A percentile compares a stretch with the other conserved stretches of the same genome.
Conservation (phyloP, 2,329 filamentous ascomycete genomes). For the Fusarium tjaetaba region DNA sequence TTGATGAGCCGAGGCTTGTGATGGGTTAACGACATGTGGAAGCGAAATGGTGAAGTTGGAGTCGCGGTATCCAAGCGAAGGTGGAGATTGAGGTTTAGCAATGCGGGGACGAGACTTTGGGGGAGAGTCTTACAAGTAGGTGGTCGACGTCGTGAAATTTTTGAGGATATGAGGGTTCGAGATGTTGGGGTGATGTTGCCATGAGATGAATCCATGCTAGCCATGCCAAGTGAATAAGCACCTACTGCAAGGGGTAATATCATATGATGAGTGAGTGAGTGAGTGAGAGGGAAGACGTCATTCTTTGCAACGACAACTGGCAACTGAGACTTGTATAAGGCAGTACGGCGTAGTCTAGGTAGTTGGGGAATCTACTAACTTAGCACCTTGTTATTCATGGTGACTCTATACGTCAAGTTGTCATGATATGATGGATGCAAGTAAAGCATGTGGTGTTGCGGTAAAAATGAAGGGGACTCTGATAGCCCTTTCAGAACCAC, state of each 20-base stretch:
- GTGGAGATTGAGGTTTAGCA: constrained; percentile 27
- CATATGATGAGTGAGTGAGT: neutral
- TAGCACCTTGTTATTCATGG: neutral
- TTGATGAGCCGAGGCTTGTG: constrained; percentile 26
- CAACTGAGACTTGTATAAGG: neutral
- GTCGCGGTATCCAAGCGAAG: neutral
- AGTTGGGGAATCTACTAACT: neutral
- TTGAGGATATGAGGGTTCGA: neutral
- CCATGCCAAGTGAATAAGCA: neutral
- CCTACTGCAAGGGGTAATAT: constrained; percentile 17
- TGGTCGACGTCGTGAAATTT: constrained; percentile 29
- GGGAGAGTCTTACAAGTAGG: neutral
- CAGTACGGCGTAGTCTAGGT: too few species aligned
- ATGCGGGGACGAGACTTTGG: constrained; percentile 21
- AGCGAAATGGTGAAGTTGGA: constrained; percentile 7
- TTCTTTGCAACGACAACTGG: neutral
- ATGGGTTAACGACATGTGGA: constrained; percentile 15
- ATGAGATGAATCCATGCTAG: neutral
- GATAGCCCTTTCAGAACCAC: neutral
- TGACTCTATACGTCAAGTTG: neutral
- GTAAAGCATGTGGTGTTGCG: neutral
- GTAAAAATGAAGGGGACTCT: neutral
- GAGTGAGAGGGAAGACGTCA: neutral
- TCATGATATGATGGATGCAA: neutral
- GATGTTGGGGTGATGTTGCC: neutral